Evolutionary conservation across 768 basidiomycete genomes (phyloP), one percentile per base, ranked within the genome.

Genomic region (Paxillus ammoniavirescens): DNA sequence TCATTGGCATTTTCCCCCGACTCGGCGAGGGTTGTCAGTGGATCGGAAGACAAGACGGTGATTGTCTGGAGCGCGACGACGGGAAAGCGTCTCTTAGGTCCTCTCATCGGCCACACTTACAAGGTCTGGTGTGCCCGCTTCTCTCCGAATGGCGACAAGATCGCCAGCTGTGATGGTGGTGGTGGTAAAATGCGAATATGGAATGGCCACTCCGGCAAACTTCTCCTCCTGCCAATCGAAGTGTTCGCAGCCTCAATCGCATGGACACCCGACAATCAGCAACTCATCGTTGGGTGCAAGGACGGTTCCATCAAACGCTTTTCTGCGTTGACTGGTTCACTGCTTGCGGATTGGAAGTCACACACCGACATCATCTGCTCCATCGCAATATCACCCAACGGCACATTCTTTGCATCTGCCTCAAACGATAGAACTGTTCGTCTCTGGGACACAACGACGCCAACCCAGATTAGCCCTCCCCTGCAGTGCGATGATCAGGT

Each of bases 401-500:
- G 57, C 10, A 13, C 8, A n/a, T 52, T 47, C 15, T 5, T 60
- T 17, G 57, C 51, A n/a, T 60, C 59, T 41, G 57, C 12, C 5
- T 58, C 52, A 7, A 5, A 2, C 4, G 59, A 60, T 17, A 41
- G 30, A 5, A 57, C 52, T 4, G 48, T 60, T 12, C 48, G 55
- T 9, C 37, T 57, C 30, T 60, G 59, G 59, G 46, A 51, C 28
- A 46, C 8, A 9, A 10, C 42, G 2, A 18, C 42, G 5, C 8
- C 12, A 2, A 2, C 2, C 1, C 42, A 42, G n/a, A 18, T 42
- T 15, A 21, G 4, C 8, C 33, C 18, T 8, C 8, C n/a, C 18
- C 42, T 42, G 1, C 18, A 42, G 18, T 18, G 23, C 17, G 8
- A 18, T 23, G 18, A 10, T 8, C 1, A 8, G 4, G n/a, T 42